Percentiles rank a stretch among this genome's conserved stretches.
Evolutionary conservation across 2,329 filamentous ascomycete genomes (phyloP).

Genomic region (Incumbomyces lentus): DNA sequence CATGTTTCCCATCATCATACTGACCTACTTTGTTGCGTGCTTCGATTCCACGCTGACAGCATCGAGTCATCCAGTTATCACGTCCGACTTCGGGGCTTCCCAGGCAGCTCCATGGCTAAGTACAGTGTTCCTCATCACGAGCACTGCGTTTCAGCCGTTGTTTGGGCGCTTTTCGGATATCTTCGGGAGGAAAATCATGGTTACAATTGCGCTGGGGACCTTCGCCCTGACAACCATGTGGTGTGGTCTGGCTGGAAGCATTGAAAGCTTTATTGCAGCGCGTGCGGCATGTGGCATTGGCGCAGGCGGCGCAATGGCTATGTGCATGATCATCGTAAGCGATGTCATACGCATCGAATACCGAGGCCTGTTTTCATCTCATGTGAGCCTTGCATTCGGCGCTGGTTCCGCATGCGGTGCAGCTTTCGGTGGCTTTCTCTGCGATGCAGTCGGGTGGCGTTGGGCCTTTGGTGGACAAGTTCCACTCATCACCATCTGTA

Average conservation of each 20-base stretch:
- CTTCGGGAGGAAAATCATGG: slow-evolving; percentile 51
- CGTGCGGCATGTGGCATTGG: slow-evolving; percentile 62
- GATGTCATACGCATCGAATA: slow-evolving; percentile 65
- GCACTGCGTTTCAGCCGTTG: slow-evolving; percentile 64
- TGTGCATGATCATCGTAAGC: slow-evolving; percentile 61
- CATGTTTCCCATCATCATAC: too few species aligned
- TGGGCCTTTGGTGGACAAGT: slow-evolving; percentile 60
- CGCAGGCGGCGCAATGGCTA: slow-evolving; percentile 59
- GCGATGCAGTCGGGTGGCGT: slow-evolving; percentile 61
- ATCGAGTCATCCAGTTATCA: slow-evolving; percentile 69
- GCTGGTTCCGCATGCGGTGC: slow-evolving; percentile 42
- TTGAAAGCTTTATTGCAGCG: slow-evolving; percentile 60
- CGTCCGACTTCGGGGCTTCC: slow-evolving; percentile 65
- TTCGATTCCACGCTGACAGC: slow-evolving; percentile 78
- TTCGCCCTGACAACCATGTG: slow-evolving; percentile 57
- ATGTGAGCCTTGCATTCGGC: slow-evolving; percentile 41
- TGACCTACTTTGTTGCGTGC: background rate
- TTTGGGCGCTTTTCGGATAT: slow-evolving; percentile 66
- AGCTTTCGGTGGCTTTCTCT: slow-evolving; percentile 59
- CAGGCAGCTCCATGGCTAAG: slow-evolving; percentile 76
- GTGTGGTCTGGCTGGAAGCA: slow-evolving; percentile 57
- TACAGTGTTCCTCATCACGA: slow-evolving; percentile 67
- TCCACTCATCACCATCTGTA: slow-evolving; percentile 39
- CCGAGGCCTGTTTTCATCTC: slow-evolving; percentile 61
- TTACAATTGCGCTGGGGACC: slow-evolving; percentile 51